A percentile compares a stretch with the other conserved stretches of the same genome.
Conservation (phyloP, 306 rosid genomes). For the Cucurbita ficifolia region DNA sequence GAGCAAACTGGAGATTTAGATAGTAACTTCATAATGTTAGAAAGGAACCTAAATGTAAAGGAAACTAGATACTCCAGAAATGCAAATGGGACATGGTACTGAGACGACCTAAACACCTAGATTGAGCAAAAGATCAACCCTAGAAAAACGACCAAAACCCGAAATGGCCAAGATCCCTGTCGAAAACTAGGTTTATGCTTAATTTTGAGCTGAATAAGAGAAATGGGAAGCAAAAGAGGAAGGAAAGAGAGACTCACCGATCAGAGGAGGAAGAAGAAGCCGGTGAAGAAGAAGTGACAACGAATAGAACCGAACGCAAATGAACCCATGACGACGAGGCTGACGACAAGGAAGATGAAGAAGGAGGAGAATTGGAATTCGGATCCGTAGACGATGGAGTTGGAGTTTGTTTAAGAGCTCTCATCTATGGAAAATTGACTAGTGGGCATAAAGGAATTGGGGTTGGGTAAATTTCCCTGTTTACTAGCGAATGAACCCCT, state of each 20-base stretch:
- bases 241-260: constrained; percentile 77
- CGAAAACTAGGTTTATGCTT: constrained; percentile 22
- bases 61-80: constrained; percentile 14
- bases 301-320: constrained; percentile 96
- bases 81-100: constrained; percentile 5
- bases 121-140: constrained; percentile 32
- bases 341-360: constrained; percentile 41
- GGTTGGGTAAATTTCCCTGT: background rate
- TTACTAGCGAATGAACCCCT: background rate
- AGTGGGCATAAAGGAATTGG: background rate
- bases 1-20: background rate
- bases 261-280: constrained; percentile 86
- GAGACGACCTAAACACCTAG: constrained; percentile 22
- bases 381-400: constrained; percentile 56
- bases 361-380: constrained; percentile 10
- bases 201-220: constrained; percentile 18
- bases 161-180: constrained; percentile 41
- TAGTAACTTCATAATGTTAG: background rate
- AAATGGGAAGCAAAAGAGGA: constrained; percentile 9
- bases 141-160: constrained; percentile 18
- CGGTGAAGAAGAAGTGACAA: constrained; percentile 92
- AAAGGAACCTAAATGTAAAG: background rate
- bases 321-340: constrained; percentile 89
- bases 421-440: constrained; percentile 40
- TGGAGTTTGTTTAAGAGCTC: constrained; percentile 78